Evolutionary conservation across 1,284 basidiomycete genomes (phyloP).

Genomic region (Ganoderma boninense): DNA sequence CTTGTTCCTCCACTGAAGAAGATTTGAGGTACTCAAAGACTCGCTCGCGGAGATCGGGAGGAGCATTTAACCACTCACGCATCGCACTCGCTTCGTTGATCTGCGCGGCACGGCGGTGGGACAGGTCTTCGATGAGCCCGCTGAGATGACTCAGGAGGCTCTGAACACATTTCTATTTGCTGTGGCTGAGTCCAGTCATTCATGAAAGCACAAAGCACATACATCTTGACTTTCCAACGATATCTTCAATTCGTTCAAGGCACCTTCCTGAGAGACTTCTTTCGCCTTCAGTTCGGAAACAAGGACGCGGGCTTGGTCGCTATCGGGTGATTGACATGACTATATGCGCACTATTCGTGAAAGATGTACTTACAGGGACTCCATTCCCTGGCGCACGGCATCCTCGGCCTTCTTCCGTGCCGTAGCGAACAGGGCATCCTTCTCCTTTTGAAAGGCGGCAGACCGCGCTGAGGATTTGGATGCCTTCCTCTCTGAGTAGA

Average conservation of each 20-base stretch:
- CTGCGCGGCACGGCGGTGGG: slow-evolving; percentile 42
- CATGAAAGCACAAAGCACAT: neutral
- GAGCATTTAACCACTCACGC: slow-evolving; percentile 39
- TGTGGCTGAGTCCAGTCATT: too few species aligned
- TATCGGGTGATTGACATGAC: slow-evolving; percentile 18
- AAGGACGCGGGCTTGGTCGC: slow-evolving; percentile 39
- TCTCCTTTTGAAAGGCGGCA: slow-evolving; percentile 42
- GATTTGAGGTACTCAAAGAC: neutral
- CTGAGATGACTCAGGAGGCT: slow-evolving; percentile 42
- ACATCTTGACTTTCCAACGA: slow-evolving; percentile 41
- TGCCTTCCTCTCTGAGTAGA: slow-evolving; percentile 41
- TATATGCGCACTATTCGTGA: neutral
- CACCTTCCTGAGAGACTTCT: slow-evolving; percentile 35
- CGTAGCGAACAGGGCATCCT: slow-evolving; percentile 37
- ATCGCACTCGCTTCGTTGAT: slow-evolving; percentile 48
- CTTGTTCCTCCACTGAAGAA: slow-evolving; percentile 46
- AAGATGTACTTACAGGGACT: slow-evolving; percentile 36
- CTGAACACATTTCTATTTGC: slow-evolving; percentile 45
- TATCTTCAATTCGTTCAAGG: slow-evolving; percentile 33
- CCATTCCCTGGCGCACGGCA: slow-evolving; percentile 38
- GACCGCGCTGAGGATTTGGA: slow-evolving; percentile 39
- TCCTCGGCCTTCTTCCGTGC: slow-evolving; percentile 39
- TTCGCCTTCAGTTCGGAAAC: slow-evolving; percentile 39
- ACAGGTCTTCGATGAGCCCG: slow-evolving; percentile 47
- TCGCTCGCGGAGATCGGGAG: neutral